phyloP scores from a whole-genome alignment of 306 rosid species.

The Trifolium dubium region DNA sequence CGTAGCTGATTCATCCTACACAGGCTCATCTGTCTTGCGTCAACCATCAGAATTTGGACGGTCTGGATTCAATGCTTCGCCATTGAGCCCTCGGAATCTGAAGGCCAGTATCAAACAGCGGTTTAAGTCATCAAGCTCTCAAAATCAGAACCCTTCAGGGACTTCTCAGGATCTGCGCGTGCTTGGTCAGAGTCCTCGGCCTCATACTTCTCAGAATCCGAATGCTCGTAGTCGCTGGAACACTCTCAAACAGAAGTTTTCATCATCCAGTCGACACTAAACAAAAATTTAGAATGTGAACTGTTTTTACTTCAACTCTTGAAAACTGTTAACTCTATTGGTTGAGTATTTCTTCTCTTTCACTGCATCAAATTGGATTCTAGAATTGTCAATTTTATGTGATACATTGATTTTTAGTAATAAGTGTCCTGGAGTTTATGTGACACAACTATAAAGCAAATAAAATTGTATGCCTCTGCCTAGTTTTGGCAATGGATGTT shows the following conservation, averaged over 20 bases:
- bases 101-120: neutral
- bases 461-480: neutral
- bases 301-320: neutral
- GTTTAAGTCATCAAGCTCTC: neutral
- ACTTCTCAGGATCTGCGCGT: neutral
- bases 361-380: neutral
- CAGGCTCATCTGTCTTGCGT: too few relatives aligned
- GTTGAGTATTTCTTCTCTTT: neutral
- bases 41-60: accelerated
- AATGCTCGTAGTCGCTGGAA: neutral
- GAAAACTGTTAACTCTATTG: neutral
- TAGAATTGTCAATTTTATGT: neutral
- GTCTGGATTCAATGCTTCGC: neutral
- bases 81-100: neutral
- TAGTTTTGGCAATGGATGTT: neutral
- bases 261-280: too few relatives aligned
- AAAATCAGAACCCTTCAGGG: too few relatives aligned
- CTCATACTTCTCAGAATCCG: too few relatives aligned
- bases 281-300: neutral
- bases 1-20: neutral
- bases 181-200: neutral
- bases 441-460: constrained; percentile 2
- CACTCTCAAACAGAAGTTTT: neutral
- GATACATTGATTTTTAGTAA: neutral
- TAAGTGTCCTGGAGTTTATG: constrained; percentile 8